Evolutionary conservation across 768 basidiomycete species (phyloP).

Genomic region (Podaxis mareebaensis): DNA sequence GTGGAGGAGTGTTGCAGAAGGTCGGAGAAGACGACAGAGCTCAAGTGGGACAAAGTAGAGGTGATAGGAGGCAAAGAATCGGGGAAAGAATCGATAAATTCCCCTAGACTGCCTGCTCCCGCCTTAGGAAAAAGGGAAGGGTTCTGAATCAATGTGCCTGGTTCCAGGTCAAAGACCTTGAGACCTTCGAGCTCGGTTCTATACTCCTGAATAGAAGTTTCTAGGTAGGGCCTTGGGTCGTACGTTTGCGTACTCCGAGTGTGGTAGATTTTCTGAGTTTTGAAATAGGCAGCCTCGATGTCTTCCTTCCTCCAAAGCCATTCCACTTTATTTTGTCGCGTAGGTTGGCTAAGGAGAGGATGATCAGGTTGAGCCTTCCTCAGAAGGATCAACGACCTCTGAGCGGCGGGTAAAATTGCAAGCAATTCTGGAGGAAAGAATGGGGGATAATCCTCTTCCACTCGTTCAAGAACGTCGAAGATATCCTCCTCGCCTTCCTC

Average conservation of each 20-base stretch:
- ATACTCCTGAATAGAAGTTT: constrained; percentile 20
- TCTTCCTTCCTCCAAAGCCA: constrained; percentile 70
- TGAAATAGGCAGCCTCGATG: constrained; percentile 49
- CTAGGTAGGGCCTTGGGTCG: not conserved
- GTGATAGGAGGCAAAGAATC: constrained; percentile 56
- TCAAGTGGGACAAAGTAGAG: constrained; percentile 64
- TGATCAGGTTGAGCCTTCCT: constrained; percentile 67
- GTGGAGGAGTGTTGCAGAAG: constrained; percentile 61
- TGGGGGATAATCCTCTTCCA: constrained; percentile 52
- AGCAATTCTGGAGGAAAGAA: constrained; percentile 61
- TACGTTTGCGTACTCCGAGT: not conserved
- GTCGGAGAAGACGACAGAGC: constrained; percentile 59
- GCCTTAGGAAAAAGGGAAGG: constrained; percentile 27
- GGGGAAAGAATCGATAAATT: constrained; percentile 63
- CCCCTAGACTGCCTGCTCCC: constrained; percentile 34
- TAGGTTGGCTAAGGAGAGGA: constrained; percentile 42
- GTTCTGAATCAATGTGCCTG: constrained; percentile 40
- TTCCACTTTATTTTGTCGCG: constrained; percentile 29
- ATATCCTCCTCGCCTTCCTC: constrained; percentile 40
- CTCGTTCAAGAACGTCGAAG: constrained; percentile 35
- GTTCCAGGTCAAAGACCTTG: constrained; percentile 65
- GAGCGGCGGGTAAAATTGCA: constrained; percentile 60
- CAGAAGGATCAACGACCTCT: constrained; percentile 67
- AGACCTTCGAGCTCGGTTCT: constrained; percentile 47
- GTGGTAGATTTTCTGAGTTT: constrained; percentile 1